Base-by-base conservation (phyloP, 306 rosid species). In the Quercus gilva region DNA sequence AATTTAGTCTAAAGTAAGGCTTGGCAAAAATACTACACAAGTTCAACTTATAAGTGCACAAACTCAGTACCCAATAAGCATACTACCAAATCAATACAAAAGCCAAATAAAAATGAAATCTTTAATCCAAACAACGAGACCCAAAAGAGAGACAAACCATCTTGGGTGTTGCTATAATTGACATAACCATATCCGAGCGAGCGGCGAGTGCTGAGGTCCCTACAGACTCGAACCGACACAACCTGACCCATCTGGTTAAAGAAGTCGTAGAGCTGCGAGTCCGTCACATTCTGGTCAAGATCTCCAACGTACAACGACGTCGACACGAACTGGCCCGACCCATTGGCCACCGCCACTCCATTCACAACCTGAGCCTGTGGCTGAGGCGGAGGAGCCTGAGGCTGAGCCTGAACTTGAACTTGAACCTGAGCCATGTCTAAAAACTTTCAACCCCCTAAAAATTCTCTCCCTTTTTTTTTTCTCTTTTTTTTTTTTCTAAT, bases 131-230 rank as follows among this genome's bases (percentile, higher is more conserved):
- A 18, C 7, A 53, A 25, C 4, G 5, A 7, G 5, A 29, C 13
- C 28, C 28, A 15, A 78, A 41, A 14, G 19, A 26, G 65, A 31
- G 13, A 84, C 90, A n/a, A 55, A 88, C 92, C 97, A 67, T 90
- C 97, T 45, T 79, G 91, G 21, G 91, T 76, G 81, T 72, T 90
- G 79, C 77, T 86, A 78, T 69, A 92, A 76, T 90, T 90, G 60
- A 92, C 94, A 83, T 92, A 92, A 20, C 94, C 94, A 25, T 92
- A 90, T 63, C 97, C 97, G 0, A 92, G 94, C 8, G 94, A 92
- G 23, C 94, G 88, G 17, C 90, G 93, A 2, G 90, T 84, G 56
- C 86, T 43, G 76, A 88, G 65, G 68, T 90, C 97, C 86, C 91
- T 87, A 77, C 97, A 92, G n/a, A 92, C 89, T 33, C 94, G 75